A percentile compares a stretch with the other conserved stretches of the same genome.
These are phyloP conservation scores for Globisporangium lucens DNA, from an alignment of 352 stramenopile genomes.

Conservation along the genomic window DNA sequence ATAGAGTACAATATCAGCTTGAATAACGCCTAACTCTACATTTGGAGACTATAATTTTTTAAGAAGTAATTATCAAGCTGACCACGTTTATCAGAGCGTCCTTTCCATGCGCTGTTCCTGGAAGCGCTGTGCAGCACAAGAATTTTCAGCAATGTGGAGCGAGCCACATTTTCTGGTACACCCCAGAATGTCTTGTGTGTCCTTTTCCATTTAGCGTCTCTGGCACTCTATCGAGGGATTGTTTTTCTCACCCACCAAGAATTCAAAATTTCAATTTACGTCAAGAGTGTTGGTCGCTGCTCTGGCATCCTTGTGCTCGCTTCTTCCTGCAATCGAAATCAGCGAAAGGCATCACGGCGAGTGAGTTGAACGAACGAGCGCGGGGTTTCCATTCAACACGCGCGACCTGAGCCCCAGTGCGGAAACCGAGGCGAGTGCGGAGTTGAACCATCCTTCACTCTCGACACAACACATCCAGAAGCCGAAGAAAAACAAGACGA, in stretches of 20 bases:
- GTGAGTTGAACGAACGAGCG: not conserved
- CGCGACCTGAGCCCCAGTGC: constrained; percentile 4
- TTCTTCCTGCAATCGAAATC: not conserved
- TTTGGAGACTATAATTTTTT: too few relatives aligned
- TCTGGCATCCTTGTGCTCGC: not conserved
- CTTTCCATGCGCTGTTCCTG: not conserved
- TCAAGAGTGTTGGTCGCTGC: constrained; percentile 2
- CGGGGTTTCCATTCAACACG: constrained; percentile 19
- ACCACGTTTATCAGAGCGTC: constrained; percentile 6
- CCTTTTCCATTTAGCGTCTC: not conserved
- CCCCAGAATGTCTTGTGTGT: not conserved
- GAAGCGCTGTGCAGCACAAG: constrained; percentile 16
- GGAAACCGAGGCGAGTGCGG: constrained; percentile 20
- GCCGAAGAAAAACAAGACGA: not conserved
- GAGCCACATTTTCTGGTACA: not conserved
- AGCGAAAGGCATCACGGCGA: not conserved
- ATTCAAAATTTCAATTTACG: constrained; percentile 18
- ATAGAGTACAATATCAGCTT: too few relatives aligned
- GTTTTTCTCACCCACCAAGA: not conserved
- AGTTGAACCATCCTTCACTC: not conserved
- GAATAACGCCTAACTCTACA: too few relatives aligned
- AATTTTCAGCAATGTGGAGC: constrained; percentile 19
- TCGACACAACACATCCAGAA: not conserved
- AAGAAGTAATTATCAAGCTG: not conserved
- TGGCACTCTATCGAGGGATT: not conserved